Percentiles rank a stretch among this genome's conserved stretches.
phyloP scores from a whole-genome alignment of 2,329 filamentous ascomycete genomes.

The Colletotrichum gloeosporioides region DNA sequence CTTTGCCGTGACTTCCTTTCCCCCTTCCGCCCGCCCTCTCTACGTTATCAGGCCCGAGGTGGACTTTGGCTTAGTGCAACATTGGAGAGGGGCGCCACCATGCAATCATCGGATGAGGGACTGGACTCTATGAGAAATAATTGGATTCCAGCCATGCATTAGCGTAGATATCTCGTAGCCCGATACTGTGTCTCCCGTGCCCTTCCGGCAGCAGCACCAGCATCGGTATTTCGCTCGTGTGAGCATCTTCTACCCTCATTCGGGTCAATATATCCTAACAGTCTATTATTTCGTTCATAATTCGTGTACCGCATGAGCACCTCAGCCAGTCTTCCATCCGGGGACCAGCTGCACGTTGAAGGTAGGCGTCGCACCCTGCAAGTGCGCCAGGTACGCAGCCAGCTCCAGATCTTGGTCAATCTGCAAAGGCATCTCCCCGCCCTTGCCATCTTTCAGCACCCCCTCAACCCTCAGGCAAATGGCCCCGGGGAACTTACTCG shows the following conservation, averaged over 20 bases:
- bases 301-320: background rate
- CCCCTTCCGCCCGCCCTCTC: background rate
- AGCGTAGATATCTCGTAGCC: background rate
- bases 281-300: background rate
- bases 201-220: background rate
- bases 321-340: conserved; percentile 16
- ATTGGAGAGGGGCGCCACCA: background rate
- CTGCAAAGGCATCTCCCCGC: conserved; percentile 65
- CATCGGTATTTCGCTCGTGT: background rate
- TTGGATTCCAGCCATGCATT: background rate
- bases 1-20: conserved; percentile 4
- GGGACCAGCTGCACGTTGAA: conserved; percentile 46
- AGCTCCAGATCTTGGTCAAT: conserved; percentile 77
- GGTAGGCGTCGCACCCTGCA: conserved; percentile 51
- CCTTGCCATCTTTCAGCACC: conserved; percentile 63
- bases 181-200: background rate
- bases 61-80: background rate
- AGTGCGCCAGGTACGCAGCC: conserved; percentile 72
- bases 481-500: conserved; percentile 64
- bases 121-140: too few species aligned
- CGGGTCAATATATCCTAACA: background rate
- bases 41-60: background rate
- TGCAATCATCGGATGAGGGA: background rate
- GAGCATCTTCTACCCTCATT: background rate
- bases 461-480: conserved; percentile 69